These are phyloP conservation scores for Saccharomyces pastorianus DNA, from an alignment of 1,139 yeast genomes.

Conservation along the genomic window DNA sequence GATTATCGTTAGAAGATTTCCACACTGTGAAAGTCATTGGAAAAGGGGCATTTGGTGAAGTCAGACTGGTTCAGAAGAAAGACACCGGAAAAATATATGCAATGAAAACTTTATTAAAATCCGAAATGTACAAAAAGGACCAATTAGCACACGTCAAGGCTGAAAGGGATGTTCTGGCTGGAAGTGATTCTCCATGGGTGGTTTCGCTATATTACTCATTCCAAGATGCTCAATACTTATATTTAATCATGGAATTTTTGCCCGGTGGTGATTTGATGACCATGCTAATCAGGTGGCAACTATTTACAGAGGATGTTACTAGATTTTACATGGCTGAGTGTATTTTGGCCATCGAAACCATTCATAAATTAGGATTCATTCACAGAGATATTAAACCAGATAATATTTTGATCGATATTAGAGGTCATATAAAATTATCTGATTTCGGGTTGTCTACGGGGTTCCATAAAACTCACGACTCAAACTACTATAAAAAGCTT, in stretches of 20 bases:
- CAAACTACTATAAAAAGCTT: conserved; percentile 65
- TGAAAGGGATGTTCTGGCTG: conserved; percentile 78
- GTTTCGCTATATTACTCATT: conserved; percentile 74
- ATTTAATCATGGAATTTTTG: conserved; percentile 73
- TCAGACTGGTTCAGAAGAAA: conserved; percentile 68
- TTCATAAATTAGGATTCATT: conserved; percentile 70
- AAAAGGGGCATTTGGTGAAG: conserved; percentile 84
- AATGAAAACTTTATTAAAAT: conserved; percentile 69
- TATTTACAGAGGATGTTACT: conserved; percentile 77
- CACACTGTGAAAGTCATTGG: conserved; percentile 76
- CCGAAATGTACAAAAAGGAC: conserved; percentile 78
- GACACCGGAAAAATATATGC: conserved; percentile 82
- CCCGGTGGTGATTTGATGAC: conserved; percentile 89
- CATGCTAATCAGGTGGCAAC: conserved; percentile 80
- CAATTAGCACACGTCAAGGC: conserved; percentile 81
- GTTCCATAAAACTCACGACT: conserved; percentile 77
- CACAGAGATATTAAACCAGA: conserved; percentile 83
- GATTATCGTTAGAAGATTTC: conserved; percentile 66
- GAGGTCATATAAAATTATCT: conserved; percentile 71
- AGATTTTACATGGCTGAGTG: conserved; percentile 82
- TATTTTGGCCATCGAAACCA: conserved; percentile 75
- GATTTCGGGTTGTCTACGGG: conserved; percentile 85
- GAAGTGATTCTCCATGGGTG: conserved; percentile 83
- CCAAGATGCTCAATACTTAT: conserved; percentile 68
- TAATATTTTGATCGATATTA: conserved; percentile 67